phyloP scores from a whole-genome alignment of 768 basidiomycete species.

The Pleurotus platypus region DNA sequence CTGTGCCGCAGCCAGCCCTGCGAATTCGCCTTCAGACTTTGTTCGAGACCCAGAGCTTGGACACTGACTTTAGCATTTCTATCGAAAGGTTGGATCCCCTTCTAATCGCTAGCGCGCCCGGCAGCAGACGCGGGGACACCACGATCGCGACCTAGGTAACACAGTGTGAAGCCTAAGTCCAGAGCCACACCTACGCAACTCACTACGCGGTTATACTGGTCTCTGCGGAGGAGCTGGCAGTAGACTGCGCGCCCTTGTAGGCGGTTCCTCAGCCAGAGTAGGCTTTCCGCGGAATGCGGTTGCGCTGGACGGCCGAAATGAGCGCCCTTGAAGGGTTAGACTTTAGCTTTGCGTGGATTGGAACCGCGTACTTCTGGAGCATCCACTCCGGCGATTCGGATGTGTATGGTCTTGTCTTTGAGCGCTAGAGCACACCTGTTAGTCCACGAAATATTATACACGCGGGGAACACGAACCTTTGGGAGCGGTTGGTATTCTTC shows the following conservation, averaged over 20 bases:
- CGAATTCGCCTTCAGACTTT: not conserved
- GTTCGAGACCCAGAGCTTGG: not conserved
- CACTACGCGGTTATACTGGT: constrained; percentile 85
- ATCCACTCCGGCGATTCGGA: constrained; percentile 88
- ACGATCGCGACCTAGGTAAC: constrained; percentile 61
- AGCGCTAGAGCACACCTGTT: constrained; percentile 42
- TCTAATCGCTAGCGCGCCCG: constrained; percentile 34
- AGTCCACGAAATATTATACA: not conserved
- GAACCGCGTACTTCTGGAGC: constrained; percentile 73
- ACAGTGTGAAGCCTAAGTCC: not conserved
- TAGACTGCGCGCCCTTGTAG: constrained; percentile 59
- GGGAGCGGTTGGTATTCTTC: constrained; percentile 50
- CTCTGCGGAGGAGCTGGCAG: constrained; percentile 70
- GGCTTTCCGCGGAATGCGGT: constrained; percentile 67
- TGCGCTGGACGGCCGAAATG: constrained; percentile 86
- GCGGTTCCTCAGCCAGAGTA: constrained; percentile 62
- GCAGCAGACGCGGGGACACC: constrained; percentile 50
- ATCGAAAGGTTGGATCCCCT: constrained; percentile 48
- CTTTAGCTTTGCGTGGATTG: not conserved
- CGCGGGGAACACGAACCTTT: constrained; percentile 43
- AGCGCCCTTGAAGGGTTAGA: constrained; percentile 42
- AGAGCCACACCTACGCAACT: constrained; percentile 18
- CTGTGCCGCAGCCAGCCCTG: constrained; percentile 58
- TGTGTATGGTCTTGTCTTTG: constrained; percentile 77
- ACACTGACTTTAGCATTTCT: constrained; percentile 66